phyloP scores from a whole-genome alignment of 805 yeast species.

The Candida namnaoensis region DNA sequence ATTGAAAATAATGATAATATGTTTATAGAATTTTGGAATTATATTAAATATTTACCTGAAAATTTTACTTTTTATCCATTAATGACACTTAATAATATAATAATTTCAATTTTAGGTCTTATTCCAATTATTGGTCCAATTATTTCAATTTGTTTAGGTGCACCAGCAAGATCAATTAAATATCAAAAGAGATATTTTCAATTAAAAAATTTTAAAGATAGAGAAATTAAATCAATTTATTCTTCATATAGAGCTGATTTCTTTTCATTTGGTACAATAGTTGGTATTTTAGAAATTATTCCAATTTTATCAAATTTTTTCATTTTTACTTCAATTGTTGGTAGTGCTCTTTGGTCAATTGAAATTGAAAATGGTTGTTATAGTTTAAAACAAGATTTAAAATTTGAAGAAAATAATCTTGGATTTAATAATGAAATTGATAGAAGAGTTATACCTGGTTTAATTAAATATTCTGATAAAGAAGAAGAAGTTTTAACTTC shows the following conservation, averaged over 20 bases:
- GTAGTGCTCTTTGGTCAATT: constrained; percentile 60
- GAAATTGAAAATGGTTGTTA: constrained; percentile 18
- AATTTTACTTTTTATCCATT: constrained; percentile 27
- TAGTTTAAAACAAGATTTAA: no score
- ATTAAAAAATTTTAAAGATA: constrained; percentile 38
- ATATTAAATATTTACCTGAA: constrained; percentile 26
- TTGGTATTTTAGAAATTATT: constrained; percentile 41
- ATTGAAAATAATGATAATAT: neutral
- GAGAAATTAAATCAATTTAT: constrained; percentile 32
- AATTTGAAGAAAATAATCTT: no score
- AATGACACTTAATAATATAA: constrained; percentile 27
- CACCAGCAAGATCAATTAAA: constrained; percentile 44
- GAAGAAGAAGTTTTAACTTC: no score
- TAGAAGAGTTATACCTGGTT: no score
- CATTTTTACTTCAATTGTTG: constrained; percentile 48
- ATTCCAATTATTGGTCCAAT: constrained; percentile 58
- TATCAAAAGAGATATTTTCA: constrained; percentile 50
- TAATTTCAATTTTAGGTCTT: constrained; percentile 30
- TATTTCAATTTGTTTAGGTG: constrained; percentile 37
- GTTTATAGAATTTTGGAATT: constrained; percentile 17
- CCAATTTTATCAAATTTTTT: constrained; percentile 48
- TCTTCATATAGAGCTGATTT: constrained; percentile 29
- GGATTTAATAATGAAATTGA: no score
- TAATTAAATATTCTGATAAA: no score
- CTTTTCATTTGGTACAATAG: constrained; percentile 41